These are phyloP conservation scores for Penicillium argentinense DNA, from an alignment of 495 filamentous ascomycete genomes.

Conservation along the genomic window DNA sequence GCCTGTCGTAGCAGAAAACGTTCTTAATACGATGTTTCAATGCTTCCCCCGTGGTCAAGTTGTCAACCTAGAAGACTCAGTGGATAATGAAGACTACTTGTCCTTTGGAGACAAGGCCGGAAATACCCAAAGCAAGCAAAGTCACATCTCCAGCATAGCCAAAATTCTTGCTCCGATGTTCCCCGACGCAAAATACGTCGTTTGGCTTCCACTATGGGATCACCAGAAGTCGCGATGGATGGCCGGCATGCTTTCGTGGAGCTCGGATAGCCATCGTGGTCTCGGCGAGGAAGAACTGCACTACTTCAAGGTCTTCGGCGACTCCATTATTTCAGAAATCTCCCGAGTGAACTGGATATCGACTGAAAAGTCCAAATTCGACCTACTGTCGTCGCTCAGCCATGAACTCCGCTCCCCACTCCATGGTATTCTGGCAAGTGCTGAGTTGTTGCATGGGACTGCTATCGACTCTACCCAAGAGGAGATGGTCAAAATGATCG, in stretches of 20 bases:
- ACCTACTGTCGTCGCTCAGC: slow-evolving; percentile 70
- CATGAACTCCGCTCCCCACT: slow-evolving; percentile 74
- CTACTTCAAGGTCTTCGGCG: slow-evolving; percentile 58
- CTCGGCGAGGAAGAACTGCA: slow-evolving; percentile 48
- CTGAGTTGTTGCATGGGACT: slow-evolving; percentile 62
- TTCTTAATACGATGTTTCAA: slow-evolving; percentile 27
- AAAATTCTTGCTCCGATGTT: slow-evolving; percentile 20
- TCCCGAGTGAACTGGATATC: slow-evolving; percentile 49
- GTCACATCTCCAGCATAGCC: neutral
- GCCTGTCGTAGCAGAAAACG: slow-evolving; percentile 12
- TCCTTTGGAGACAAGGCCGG: neutral
- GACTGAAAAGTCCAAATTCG: slow-evolving; percentile 60
- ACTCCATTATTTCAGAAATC: slow-evolving; percentile 61
- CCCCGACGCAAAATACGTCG: slow-evolving; percentile 53
- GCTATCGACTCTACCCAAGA: slow-evolving; percentile 50
- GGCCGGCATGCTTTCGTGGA: slow-evolving; percentile 60
- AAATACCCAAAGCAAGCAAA: neutral
- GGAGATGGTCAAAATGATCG: slow-evolving; percentile 62
- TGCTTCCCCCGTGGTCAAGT: slow-evolving; percentile 32
- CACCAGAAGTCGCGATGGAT: slow-evolving; percentile 62
- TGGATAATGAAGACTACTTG: slow-evolving; percentile 3
- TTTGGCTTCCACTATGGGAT: slow-evolving; percentile 64
- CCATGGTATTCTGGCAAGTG: slow-evolving; percentile 65
- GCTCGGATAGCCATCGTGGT: slow-evolving; percentile 42
- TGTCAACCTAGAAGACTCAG: slow-evolving; percentile 13